These are phyloP conservation scores for Beauveria sp. DNA, from an alignment of 2,329 filamentous ascomycete genomes.

Conservation along the genomic window DNA sequence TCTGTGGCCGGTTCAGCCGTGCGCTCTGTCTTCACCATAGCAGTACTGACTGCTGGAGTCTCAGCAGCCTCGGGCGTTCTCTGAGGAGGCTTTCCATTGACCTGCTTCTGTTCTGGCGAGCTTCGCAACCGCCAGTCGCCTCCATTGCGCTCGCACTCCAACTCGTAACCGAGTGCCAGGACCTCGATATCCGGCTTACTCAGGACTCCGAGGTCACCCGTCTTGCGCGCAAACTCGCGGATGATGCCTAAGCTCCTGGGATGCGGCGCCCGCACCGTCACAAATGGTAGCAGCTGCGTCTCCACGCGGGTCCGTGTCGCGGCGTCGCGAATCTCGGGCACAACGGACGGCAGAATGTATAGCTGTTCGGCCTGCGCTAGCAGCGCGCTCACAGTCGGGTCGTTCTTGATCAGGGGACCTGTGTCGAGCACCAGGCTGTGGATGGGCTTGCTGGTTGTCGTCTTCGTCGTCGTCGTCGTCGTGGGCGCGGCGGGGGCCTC, in stretches of 20 bases:
- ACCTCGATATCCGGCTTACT: constrained; percentile 86
- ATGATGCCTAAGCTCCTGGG: constrained; percentile 74
- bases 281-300: constrained; percentile 76
- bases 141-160: constrained; percentile 87
- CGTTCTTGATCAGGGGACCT: constrained; percentile 88
- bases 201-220: constrained; percentile 80
- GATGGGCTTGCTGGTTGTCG: constrained; percentile 51
- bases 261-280: constrained; percentile 66
- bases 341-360: constrained; percentile 76
- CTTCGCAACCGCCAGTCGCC: constrained; percentile 80
- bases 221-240: constrained; percentile 77
- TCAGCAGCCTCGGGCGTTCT: constrained; percentile 18
- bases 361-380: constrained; percentile 68
- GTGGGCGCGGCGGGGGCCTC: constrained; percentile 2
- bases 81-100: constrained; percentile 62
- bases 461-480: background rate
- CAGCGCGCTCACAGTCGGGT: constrained; percentile 75
- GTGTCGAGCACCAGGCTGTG: constrained; percentile 84
- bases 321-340: constrained; percentile 81
- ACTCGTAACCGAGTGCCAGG: constrained; percentile 82
- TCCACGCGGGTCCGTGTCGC: constrained; percentile 74
- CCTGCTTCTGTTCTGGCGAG: constrained; percentile 67
- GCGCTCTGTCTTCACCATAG: background rate
- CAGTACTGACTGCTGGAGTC: background rate
- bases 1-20: background rate